Base-by-base conservation (phyloP, 2,329 filamentous ascomycete genomes). In the Exserohilum turcica region DNA sequence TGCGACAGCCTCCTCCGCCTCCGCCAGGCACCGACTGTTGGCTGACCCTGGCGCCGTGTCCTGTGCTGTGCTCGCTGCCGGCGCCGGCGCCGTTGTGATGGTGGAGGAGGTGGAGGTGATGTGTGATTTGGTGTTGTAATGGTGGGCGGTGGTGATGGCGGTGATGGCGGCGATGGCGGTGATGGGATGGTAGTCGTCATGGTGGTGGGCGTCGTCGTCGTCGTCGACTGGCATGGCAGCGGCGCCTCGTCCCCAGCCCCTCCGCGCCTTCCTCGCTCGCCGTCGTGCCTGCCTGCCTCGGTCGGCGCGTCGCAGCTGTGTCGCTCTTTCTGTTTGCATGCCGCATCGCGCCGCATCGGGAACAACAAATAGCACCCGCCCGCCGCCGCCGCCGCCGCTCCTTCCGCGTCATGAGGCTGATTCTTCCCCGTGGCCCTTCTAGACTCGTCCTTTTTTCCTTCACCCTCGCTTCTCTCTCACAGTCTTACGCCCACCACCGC, bases 1-100 rank as follows among this genome's bases (percentile, higher is more conserved):
- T 57, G 56, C 35, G 9, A 43, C 40, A 15, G 43, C 57, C 51
- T 52, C 55, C 61, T 44, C 38, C 15, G 7, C 13, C 24, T 21
- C 46, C 46, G 31, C 49, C 64, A 66, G 60, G 63, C 62, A 63
- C 65, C 57, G 56, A n/a, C n/a, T n/a, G n/a, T n/a, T n/a, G n/a
- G n/a, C n/a, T n/a, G n/a, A 67, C 65, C 42, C 37, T 15, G 63
- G 58, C 65, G 61, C 51, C 56, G 53, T 51, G 54, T 38, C n/a
- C 15, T 19, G 12, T 31, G 6, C 27, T 57, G 43, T 52, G 43
- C 53, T 55, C 42, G 27, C 21, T n/a, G 16, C n/a, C 33, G 42
- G 6, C 31, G 18, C 15, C 18, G 16, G 8, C 16, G 45, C 15
- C 16, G 29, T 29, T 24, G 21, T 24, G n/a, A n/a, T n/a, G n/a